Base-by-base conservation (phyloP, 495 filamentous ascomycete species). In the Aspergillus heteromorphus region DNA sequence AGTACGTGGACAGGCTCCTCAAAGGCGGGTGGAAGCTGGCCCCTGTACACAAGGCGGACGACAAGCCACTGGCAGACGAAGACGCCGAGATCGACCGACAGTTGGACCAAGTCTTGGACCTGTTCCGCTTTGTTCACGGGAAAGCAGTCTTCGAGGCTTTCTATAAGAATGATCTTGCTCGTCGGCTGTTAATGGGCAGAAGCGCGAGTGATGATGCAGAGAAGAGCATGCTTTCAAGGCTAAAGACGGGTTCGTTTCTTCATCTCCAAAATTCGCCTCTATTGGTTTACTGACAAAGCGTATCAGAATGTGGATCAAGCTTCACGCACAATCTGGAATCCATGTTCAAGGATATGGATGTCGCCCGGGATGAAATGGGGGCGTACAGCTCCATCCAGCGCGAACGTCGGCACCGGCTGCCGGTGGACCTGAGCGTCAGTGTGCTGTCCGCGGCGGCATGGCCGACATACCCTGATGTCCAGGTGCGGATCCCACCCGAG, bases 81-180 rank as follows among this genome's bases (percentile, higher is more conserved):
- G 92, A 97, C 63, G 83, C 86, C 1, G 91, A 96, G 63, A 79
- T 99, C 41, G 86, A 92, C 57, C 81, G 86, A 45, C 93, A 96
- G 65, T 77, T 99, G 25, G 93, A 97, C 56, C 84, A 91, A 64
- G 91, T 87, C 10, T 75, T 99, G 2, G 92, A 97, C 59, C 78
- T 99, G 6, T 99, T 99, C 77, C 83, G 93, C 4, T 97, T 97
- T 67, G 89, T 99, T 53, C 87, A 97, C 64, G 93, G 95, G 19
- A 99, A 97, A 66, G 91, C 91, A 38, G 91, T 96, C 0, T 99
- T 99, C 61, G 93, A 97, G 62, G 93, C 91, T 4, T 97, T 99
- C 63, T 99, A 99, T 78, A 97, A 97, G 77, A 93, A 89, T 54
- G 92, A 96, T 63, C 83, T 99, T 45, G 92, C 95, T 1, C 81